Evolutionary conservation across 371 early-diverging fungal genomes (phyloP).

Genomic region (Mucor saturninus): DNA sequence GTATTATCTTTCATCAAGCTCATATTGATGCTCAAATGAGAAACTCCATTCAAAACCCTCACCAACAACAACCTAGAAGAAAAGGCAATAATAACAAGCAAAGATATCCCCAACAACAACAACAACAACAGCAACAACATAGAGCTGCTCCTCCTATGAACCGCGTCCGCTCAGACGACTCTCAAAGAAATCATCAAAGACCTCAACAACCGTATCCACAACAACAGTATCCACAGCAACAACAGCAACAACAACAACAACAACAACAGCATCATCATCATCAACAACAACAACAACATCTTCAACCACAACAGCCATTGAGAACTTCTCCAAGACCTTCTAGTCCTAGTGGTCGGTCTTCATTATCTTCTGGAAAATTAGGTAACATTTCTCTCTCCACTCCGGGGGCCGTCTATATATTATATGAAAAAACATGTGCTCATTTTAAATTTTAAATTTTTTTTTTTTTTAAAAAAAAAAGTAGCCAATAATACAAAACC

Average conservation of each 20-base stretch:
- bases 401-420: no score
- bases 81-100: conserved; percentile 3
- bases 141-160: conserved; percentile 18
- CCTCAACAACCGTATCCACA: conserved; percentile 3
- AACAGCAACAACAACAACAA: conserved; percentile 6
- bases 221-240: conserved; percentile 10
- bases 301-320: conserved; percentile 1
- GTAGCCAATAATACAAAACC: conserved; percentile 9
- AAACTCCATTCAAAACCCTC: conserved; percentile 32
- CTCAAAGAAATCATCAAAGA: background rate
- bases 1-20: conserved; percentile 54
- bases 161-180: conserved; percentile 23
- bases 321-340: conserved; percentile 6
- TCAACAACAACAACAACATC: conserved; percentile 12
- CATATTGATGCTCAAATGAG: conserved; percentile 46
- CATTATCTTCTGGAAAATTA: conserved; percentile 23
- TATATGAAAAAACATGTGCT: conserved; percentile 2
- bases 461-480: background rate
- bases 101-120: conserved; percentile 21
- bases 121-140: conserved; percentile 14
- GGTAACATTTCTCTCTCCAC: conserved; percentile 8
- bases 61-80: conserved; percentile 2
- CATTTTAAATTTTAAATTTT: background rate
- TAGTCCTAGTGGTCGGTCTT: conserved; percentile 17
- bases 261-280: conserved; percentile 9